Conservation (phyloP, 768 basidiomycete species). For the Lactarius hengduanensis region DNA sequence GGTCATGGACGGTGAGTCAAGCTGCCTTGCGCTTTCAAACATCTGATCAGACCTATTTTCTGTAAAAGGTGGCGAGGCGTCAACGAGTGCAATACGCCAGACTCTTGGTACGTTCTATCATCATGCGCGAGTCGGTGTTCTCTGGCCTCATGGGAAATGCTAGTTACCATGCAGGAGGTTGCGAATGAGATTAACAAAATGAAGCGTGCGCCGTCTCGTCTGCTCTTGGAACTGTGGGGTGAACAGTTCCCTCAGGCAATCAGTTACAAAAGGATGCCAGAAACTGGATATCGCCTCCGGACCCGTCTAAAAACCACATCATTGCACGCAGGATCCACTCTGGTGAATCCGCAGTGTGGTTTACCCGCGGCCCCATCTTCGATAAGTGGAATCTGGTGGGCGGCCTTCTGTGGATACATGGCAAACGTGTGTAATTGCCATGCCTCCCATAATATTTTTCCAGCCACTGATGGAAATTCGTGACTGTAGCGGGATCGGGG, state of each 20-base stretch:
- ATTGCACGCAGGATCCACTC: neutral
- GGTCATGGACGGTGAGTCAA: conserved; percentile 14
- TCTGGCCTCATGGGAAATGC: neutral
- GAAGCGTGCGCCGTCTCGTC: neutral
- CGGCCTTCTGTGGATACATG: conserved; percentile 11
- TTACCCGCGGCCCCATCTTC: neutral
- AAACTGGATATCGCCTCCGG: neutral
- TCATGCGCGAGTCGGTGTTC: neutral
- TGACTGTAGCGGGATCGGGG: neutral
- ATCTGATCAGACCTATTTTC: neutral
- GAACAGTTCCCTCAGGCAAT: neutral
- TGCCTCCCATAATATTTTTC: neutral
- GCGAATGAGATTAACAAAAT: neutral
- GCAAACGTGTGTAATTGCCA: conserved; percentile 4
- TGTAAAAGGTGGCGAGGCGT: neutral
- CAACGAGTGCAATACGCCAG: neutral
- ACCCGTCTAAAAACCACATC: neutral
- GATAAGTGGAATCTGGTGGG: neutral
- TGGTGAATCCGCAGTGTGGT: neutral
- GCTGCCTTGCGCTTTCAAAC: neutral
- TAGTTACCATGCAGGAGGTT: neutral
- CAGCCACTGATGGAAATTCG: neutral
- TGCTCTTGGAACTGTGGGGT: neutral
- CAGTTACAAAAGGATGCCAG: neutral
- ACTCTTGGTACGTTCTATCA: neutral